A percentile compares a stretch with the other conserved stretches of the same genome.
phyloP scores from a whole-genome alignment of 176 grass and related monocot species.

The Miscanthus lutarioriparius region DNA sequence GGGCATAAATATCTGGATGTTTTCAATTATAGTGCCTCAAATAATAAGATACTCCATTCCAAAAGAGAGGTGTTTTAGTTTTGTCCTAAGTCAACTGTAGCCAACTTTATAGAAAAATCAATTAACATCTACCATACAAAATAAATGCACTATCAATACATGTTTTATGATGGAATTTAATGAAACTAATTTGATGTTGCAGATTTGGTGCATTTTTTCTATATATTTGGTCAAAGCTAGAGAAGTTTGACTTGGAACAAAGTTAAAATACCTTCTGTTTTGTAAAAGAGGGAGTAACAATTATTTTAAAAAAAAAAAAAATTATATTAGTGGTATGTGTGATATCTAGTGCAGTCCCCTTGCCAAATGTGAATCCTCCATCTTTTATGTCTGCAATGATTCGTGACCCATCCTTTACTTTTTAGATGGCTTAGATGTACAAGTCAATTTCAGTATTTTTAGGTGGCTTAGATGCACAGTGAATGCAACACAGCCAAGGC shows the following conservation, averaged over 20 bases:
- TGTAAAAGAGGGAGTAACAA: background rate
- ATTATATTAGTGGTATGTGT: background rate
- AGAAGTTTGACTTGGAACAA: background rate
- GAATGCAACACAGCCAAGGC: background rate
- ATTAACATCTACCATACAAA: too few species aligned
- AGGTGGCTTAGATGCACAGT: background rate
- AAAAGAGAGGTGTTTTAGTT: background rate
- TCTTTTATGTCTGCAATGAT: background rate
- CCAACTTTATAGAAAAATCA: background rate
- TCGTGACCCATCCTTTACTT: background rate
- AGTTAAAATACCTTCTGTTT: background rate
- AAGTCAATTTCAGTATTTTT: constrained; percentile 16
- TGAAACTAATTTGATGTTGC: background rate
- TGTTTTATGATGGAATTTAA: background rate
- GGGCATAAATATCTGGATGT: background rate
- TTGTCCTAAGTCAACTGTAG: background rate
- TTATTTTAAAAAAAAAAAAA: background rate
- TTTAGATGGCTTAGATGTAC: background rate
- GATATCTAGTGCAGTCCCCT: background rate
- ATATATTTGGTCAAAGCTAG: background rate
- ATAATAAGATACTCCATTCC: background rate
- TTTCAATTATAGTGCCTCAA: background rate
- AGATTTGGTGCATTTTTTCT: background rate
- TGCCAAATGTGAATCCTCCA: background rate
- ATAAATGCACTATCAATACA: background rate